Evolutionary conservation across 2,329 filamentous ascomycete species (phyloP).

Genomic region (Microdochium trichocladiopsis): DNA sequence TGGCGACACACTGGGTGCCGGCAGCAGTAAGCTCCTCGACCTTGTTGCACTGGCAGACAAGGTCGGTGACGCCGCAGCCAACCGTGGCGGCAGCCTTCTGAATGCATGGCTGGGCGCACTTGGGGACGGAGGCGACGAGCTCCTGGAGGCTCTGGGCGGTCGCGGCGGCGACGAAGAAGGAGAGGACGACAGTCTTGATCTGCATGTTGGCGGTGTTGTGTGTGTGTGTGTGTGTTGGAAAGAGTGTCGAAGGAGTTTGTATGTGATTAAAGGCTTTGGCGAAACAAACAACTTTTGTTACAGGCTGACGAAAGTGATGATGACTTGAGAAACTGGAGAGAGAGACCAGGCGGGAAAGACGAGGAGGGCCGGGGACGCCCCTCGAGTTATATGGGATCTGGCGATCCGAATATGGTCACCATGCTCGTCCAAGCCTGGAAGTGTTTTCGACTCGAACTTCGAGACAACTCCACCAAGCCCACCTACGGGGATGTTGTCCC

Average conservation of each 20-base stretch:
- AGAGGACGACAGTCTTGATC: constrained; percentile 15
- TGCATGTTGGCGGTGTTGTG: constrained; percentile 20
- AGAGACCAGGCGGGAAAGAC: too few relatives aligned
- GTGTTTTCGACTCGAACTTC: too few relatives aligned
- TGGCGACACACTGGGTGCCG: constrained; percentile 26
- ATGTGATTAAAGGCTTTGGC: neutral
- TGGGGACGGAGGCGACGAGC: constrained; percentile 23
- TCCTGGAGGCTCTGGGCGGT: constrained; percentile 15
- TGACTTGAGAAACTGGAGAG: too few relatives aligned
- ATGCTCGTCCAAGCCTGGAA: too few relatives aligned
- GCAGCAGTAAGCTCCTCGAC: constrained; percentile 22
- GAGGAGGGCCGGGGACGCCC: too few relatives aligned
- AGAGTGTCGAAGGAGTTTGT: neutral
- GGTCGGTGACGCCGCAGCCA: constrained; percentile 25
- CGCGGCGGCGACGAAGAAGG: constrained; percentile 14
- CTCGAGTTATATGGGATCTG: too few relatives aligned
- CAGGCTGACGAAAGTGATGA: too few relatives aligned
- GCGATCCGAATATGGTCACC: too few relatives aligned
- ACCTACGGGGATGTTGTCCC: too few relatives aligned
- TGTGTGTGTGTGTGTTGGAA: neutral
- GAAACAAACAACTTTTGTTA: too few relatives aligned
- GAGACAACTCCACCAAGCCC: too few relatives aligned
- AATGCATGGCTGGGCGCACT: constrained; percentile 30
- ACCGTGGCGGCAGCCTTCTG: constrained; percentile 18
- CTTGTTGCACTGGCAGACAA: constrained; percentile 29